Evolutionary conservation across 192 early-diverging fungal genomes (phyloP).

Genomic region (Gonapodya prolifera): DNA sequence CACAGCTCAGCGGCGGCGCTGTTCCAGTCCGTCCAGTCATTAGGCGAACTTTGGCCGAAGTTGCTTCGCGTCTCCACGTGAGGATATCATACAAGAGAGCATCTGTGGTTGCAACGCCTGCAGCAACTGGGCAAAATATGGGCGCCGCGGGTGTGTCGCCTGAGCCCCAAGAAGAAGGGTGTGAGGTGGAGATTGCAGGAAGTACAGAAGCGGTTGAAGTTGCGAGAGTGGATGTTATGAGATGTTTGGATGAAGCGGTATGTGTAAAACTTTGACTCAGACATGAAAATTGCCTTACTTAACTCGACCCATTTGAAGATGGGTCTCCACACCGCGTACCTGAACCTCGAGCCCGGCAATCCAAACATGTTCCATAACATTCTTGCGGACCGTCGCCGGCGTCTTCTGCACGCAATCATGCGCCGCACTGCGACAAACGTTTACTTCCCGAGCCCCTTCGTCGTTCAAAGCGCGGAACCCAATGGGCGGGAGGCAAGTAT

Average conservation of each 20-base stretch:
- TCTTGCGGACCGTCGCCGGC: conserved; percentile 52
- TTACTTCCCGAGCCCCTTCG: conserved; percentile 56
- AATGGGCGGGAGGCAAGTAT: background rate
- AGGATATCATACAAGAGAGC: no score
- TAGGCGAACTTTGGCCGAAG: no score
- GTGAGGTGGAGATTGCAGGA: conserved; percentile 44
- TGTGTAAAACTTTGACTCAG: no score
- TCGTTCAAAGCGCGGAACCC: background rate
- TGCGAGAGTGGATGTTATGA: conserved; percentile 21
- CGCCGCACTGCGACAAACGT: conserved; percentile 54
- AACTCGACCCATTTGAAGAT: no score
- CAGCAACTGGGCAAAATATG: no score
- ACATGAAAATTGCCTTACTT: no score
- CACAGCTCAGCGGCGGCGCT: no score
- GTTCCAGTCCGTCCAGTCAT: no score
- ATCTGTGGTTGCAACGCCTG: no score
- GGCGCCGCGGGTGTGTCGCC: no score
- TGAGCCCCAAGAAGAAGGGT: no score
- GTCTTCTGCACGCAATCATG: conserved; percentile 52
- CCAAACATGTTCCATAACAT: conserved; percentile 43
- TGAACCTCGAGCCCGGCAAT: conserved; percentile 20
- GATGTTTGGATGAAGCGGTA: conserved; percentile 16
- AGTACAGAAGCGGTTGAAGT: conserved; percentile 26
- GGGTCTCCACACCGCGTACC: conserved; percentile 22
- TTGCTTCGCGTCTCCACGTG: no score